Evolutionary conservation across 805 yeast genomes (phyloP).

Genomic region (Candida argentea): DNA sequence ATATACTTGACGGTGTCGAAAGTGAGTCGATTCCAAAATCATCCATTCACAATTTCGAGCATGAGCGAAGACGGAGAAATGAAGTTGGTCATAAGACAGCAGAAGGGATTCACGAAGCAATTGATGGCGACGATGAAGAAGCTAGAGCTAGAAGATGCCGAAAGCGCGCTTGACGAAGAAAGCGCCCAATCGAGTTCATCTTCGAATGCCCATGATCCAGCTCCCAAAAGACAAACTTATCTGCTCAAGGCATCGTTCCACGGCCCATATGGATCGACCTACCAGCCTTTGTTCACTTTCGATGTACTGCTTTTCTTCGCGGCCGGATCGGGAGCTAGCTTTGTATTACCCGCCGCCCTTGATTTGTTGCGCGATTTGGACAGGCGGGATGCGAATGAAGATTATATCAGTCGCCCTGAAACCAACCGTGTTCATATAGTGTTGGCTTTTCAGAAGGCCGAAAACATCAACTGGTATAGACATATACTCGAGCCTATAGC

Average conservation of each 20-base stretch:
- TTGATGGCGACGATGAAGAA: conserved; percentile 18
- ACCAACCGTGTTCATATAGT: conserved; percentile 17
- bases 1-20: conserved; percentile 30
- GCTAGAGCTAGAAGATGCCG: conserved; percentile 11
- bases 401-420: conserved; percentile 24
- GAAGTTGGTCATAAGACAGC: conserved; percentile 28
- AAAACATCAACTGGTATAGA: conserved; percentile 26
- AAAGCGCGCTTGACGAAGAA: neutral
- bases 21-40: conserved; percentile 29
- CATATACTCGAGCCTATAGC: conserved; percentile 21
- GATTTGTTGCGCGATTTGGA: conserved; percentile 24
- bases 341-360: conserved; percentile 35
- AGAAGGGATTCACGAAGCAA: conserved; percentile 34
- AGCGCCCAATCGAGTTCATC: neutral
- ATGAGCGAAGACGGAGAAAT: conserved; percentile 28
- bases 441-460: conserved; percentile 20
- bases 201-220: neutral
- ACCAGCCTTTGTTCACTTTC: conserved; percentile 32
- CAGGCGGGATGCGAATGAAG: conserved; percentile 15
- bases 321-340: conserved; percentile 40
- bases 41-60: conserved; percentile 39
- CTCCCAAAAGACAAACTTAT: conserved; percentile 2
- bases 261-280: conserved; percentile 39
- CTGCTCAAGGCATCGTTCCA: conserved; percentile 26
- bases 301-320: conserved; percentile 28